Base-by-base conservation (phyloP, 2,329 filamentous ascomycete genomes). In the Ophiostoma tasmaniense region DNA sequence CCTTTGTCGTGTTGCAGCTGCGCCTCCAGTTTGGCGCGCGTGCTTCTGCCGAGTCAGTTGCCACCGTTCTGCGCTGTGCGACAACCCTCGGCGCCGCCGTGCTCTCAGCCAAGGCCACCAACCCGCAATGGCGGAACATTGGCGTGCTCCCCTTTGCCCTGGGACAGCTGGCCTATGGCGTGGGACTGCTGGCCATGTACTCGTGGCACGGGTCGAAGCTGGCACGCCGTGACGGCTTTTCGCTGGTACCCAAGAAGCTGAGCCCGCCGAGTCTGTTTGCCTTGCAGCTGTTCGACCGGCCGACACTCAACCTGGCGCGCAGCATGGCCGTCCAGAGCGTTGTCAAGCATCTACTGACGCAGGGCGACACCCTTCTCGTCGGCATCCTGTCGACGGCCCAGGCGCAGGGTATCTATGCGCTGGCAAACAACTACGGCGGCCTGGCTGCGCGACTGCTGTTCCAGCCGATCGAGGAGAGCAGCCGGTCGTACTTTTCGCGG, bases 391-490 rank as follows among this genome's bases (percentile, higher is more conserved):
- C 93, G 7, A 88, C 88, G 0, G 85, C 95, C 1, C 83, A 87
- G 59, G 90, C 93, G 4, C 95, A 98, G 80, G 95, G 95, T 17
- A 88, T 92, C 45, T 99, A 98, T 76, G 92, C 93, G 0, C 84
- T 99, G 5, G 95, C 94, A 67, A 93, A 93, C 74, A 99, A 98
- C 78, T 99, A 95, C 77, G 95, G 95, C 28, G 91, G 93, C 2
- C 85, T 99, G 0, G 81, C 96, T 35, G 95, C 95, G 0, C 87
- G 95, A 2, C 87, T 98, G 72, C 81, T 99, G 66, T 94, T 99
- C 77, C 95, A 98, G 75, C 96, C 95, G 8, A 87, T 99, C 70
- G 95, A 99, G 78, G 96, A 99, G 79, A 94, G 90, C 77, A 93
- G 90, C 72, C 89, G 96, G 52, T 93, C 89, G 75, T 89, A 97